Conservation (phyloP, 257 asterid genomes). For the Nicotiana knightiana region DNA sequence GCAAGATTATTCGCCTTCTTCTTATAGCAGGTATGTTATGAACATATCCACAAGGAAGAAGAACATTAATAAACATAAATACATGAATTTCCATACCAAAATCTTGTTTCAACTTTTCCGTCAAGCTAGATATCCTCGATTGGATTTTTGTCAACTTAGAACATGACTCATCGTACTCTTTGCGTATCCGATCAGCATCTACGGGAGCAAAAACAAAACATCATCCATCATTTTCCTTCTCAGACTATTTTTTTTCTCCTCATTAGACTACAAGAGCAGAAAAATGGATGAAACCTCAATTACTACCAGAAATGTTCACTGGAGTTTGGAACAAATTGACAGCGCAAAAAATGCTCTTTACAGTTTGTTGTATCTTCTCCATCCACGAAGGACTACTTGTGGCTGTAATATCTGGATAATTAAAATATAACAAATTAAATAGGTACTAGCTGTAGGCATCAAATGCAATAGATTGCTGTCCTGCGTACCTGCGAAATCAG, state of each 20-base stretch:
- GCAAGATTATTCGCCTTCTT: neutral
- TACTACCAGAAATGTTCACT: constrained; percentile 76
- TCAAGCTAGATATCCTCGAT: constrained; percentile 84
- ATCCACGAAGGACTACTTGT: constrained; percentile 67
- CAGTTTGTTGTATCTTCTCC: constrained; percentile 78
- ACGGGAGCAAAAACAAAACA: constrained; percentile 25
- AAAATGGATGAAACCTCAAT: constrained; percentile 12
- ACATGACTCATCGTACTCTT: constrained; percentile 78
- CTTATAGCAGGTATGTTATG: constrained; percentile 1
- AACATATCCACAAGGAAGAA: constrained; percentile 11
- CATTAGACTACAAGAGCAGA: constrained; percentile 5
- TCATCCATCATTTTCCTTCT: constrained; percentile 17
- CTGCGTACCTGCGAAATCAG: constrained; percentile 55
- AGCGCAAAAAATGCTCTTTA: constrained; percentile 53
- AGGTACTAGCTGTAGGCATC: constrained; percentile 7
- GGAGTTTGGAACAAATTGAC: constrained; percentile 81
- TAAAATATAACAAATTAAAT: constrained; percentile 21
- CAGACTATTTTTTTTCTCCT: neutral
- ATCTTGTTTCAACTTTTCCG: constrained; percentile 76
- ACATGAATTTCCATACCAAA: constrained; percentile 50
- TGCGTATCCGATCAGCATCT: constrained; percentile 84
- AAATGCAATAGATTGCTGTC: neutral
- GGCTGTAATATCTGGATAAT: constrained; percentile 49
- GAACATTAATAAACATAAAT: neutral
- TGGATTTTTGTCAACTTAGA: constrained; percentile 77